Conservation (phyloP, 2,329 filamentous ascomycete species). For the Aspergillaceae sp. region DNA sequence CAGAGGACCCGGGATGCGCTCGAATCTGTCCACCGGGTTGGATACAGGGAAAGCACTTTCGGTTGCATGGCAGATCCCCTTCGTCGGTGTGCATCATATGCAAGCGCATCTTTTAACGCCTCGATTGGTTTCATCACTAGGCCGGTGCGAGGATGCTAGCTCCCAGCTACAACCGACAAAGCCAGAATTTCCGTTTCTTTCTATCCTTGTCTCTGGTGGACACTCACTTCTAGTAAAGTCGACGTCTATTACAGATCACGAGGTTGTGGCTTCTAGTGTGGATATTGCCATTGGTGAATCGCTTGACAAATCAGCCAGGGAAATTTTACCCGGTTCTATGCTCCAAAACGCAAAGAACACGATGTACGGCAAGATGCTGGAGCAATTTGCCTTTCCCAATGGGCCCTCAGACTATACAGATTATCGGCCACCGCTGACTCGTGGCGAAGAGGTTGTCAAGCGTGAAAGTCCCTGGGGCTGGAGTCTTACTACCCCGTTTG, state of each 20-base stretch:
- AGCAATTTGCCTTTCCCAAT: slow-evolving; percentile 65
- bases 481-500: slow-evolving; percentile 60
- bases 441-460: slow-evolving; percentile 51
- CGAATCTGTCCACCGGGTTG: slow-evolving; percentile 68
- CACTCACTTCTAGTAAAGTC: slow-evolving; percentile 83
- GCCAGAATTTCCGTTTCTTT: slow-evolving; percentile 74
- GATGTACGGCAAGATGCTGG: slow-evolving; percentile 74
- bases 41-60: slow-evolving; percentile 81
- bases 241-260: slow-evolving; percentile 57
- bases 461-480: slow-evolving; percentile 52
- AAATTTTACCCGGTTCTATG: slow-evolving; percentile 57
- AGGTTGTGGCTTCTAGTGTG: slow-evolving; percentile 61
- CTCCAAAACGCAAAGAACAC: slow-evolving; percentile 51
- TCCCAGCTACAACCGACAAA: slow-evolving; percentile 1
- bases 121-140: slow-evolving; percentile 60
- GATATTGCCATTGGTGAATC: slow-evolving; percentile 86
- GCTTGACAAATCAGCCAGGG: slow-evolving; percentile 76
- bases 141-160: slow-evolving; percentile 11
- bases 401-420: slow-evolving; percentile 27
- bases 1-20: slow-evolving; percentile 78
- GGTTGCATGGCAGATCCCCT: slow-evolving; percentile 69
- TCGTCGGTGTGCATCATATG: slow-evolving; percentile 92
- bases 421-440: slow-evolving; percentile 52
- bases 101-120: slow-evolving; percentile 90
- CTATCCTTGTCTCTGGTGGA: slow-evolving; percentile 81